Base-by-base conservation (phyloP, 495 filamentous ascomycete species). In the Chaetomium fimeti region DNA sequence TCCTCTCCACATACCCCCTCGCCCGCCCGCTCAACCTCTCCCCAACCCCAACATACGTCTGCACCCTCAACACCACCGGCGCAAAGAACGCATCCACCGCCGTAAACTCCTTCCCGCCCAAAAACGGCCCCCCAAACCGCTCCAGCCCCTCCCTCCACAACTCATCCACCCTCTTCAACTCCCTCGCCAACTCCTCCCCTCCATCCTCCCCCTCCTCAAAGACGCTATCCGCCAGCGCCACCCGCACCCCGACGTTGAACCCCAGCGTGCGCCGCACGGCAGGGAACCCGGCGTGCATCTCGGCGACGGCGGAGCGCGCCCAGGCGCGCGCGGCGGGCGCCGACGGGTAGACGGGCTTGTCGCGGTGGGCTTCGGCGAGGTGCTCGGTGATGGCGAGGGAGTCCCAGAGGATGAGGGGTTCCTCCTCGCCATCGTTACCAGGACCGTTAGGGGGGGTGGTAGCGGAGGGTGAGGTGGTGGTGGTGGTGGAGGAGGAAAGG, bases 201-300 rank as follows among this genome's bases (percentile, higher is more conserved):
- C 8, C 32, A 5, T 9, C 32, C 32, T 36, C 32, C 32, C 6
- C 32, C 5, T 66, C 16, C 42, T 67, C 6, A 74, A 70, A 12
- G 67, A 62, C 2, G 67, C 61, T 9, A 36, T 29, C 18, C 1
- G 6, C 43, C 38, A 78, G 67, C 18, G 66, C 47, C 48, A 78
- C 72, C 22, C 73, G 69, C 20, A 76, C 72, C n/a, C 81, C 60
- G 61, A 82, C 77, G 71, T 83, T 84, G 59, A 76, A 78, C 28
- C 63, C 42, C 67, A 77, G 82, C 11, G 74, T 74, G 53, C 76
- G 71, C 16, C 84, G 76, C 7, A 85, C 29, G 0, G 72, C 67
- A 2, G 36, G 29, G 68, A 87, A 87, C 27, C 79, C 75, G 2
- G 84, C 78, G 66, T 85, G 83, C 83, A 86, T 87, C 71, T 84